Evolutionary conservation across 2,329 filamentous ascomycete genomes (phyloP), one percentile per base, ranked within the genome.

Genomic region (Triangularia verruculosa): DNA sequence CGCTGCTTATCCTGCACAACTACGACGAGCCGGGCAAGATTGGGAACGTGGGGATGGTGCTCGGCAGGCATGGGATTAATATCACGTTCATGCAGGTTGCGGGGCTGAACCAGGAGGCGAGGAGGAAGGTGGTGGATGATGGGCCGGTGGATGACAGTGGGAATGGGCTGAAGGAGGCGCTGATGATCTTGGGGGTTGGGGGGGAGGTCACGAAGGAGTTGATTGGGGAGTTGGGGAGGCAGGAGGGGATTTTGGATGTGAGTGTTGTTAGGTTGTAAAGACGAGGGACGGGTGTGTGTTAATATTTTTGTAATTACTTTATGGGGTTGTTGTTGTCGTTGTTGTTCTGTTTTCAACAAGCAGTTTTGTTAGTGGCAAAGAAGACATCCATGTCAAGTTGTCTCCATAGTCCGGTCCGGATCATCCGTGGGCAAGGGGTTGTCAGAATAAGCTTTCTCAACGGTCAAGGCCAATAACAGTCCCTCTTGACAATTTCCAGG

Each of bases 21-120:
- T 93, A 91, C 71, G 91, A 95, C 72, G 83, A 88, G 67, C 90
- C 90, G 0, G 91, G 91, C 11, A 93, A 93, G 80, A 94, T 95
- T 73, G 91, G 91, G 1, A 86, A 87, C 39, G 91, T 95, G 2
- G 91, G 91, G 0, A 87, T 82, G 63, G 82, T 87, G 59, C 77
- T 94, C 25, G 91, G 91, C 0, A 82, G 81, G 39, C 84, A 89
- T 39, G 86, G 86, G 0, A 86, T 95, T 59, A 95, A 95, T 71
- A 92, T 94, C 74, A 84, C 84, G 54, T 93, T 89, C 73, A 95
- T 94, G 91, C 88, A 86, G 72, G 91, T 93, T 1, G 84, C 83
- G 2, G 79, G 80, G 15, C 73, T 90, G 66, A 80, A 82, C 62
- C 71, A 51, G 32, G 64, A 39, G 63, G 61, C 47, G 32, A 61